A percentile compares a stretch with the other conserved stretches of the same genome.
phyloP scores from a whole-genome alignment of 768 basidiomycete genomes.

The Cystoderma amianthinum region DNA sequence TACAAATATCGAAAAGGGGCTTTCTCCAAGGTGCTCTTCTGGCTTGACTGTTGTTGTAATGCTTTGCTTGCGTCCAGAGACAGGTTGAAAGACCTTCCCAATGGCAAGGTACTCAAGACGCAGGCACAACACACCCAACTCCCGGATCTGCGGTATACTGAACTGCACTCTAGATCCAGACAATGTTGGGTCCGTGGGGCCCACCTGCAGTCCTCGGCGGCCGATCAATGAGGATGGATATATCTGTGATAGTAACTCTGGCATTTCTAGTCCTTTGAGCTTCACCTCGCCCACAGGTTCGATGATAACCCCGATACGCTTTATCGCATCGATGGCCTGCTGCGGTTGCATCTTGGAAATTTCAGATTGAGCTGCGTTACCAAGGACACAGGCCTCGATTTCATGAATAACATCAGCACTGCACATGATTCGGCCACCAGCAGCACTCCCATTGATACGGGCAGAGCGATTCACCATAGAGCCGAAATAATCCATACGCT shows the following conservation, averaged over 20 bases:
- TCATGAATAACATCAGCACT: constrained; percentile 84
- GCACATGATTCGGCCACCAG: constrained; percentile 91
- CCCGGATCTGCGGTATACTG: constrained; percentile 64
- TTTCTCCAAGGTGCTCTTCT: constrained; percentile 19
- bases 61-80: constrained; percentile 37
- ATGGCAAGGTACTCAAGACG: constrained; percentile 74
- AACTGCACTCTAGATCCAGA: constrained; percentile 51
- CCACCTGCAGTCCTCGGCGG: constrained; percentile 53
- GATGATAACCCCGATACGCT: constrained; percentile 60
- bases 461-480: constrained; percentile 94
- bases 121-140: constrained; percentile 67
- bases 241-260: constrained; percentile 79
- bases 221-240: constrained; percentile 73
- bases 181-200: constrained; percentile 22
- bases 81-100: constrained; percentile 47
- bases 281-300: constrained; percentile 83
- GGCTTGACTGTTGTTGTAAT: constrained; percentile 21
- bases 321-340: constrained; percentile 68
- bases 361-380: constrained; percentile 49
- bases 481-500: constrained; percentile 97
- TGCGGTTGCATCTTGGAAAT: constrained; percentile 49
- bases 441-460: constrained; percentile 73
- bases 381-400: constrained; percentile 56
- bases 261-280: constrained; percentile 90
- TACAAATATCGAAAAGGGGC: constrained; percentile 32